Base-by-base conservation (phyloP, 2,329 filamentous ascomycete genomes). In the Fusarium sp. region DNA sequence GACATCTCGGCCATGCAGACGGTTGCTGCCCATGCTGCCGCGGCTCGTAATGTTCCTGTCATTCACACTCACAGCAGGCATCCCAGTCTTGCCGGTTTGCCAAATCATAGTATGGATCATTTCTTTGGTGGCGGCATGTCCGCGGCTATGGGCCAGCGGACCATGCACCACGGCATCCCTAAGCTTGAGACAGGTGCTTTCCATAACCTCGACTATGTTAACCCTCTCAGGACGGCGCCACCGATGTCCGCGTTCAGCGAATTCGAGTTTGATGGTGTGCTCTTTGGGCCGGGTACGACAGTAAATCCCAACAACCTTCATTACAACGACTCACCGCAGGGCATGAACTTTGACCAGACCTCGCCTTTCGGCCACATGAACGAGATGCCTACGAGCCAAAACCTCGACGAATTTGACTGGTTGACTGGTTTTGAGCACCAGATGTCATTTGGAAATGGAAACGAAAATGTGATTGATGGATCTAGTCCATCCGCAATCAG, bases 401-500 rank as follows among this genome's bases (percentile, higher is more conserved):
- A 84, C n/a, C 80, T 91, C 68, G 94, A 97, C 52, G 92, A 95
- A 69, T 93, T 96, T 76, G 92, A 94, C 73, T 98, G 94, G 94
- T 75, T 88, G 67, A 90, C 90, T 61, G 91, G 91, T 22, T 92
- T 97, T 76, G 93, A 96, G 67, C 88, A 90, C 74, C 88, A 92
- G 45, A 88, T 95, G 84, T 87, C 87, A 9, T 89, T 93, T 77
- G 81, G 83, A 56, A 91, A 91, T 77, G 81, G 83, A 56, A 91
- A 91, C 74, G 94, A 97, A 72, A 91, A 90, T 69, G 93, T 92
- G 28, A 87, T 97, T 54, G 95, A 97, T 74, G 94, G 92, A 61
- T 98, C 96, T 13, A 98, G 96, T 15, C 96, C 96, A 17, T 98
- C 96, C 10, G 94, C 94, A 46, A 95, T 98, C 78, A 98, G 95